Conservation (phyloP, 306 rosid species). For the Vicia villosa region DNA sequence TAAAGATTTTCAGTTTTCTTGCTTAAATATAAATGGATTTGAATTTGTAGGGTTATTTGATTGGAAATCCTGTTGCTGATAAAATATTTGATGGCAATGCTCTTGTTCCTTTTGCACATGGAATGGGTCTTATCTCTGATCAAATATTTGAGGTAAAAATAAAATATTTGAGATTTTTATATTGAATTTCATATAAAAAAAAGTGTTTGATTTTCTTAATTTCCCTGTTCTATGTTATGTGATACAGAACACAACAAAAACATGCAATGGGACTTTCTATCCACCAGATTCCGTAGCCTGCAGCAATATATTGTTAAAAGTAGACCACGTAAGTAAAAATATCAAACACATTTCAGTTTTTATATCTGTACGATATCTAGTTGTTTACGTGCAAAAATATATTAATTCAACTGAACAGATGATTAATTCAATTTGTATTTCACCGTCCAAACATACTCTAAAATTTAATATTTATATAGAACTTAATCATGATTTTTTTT, state of each 20-base stretch:
- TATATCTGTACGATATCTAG: too few relatives aligned
- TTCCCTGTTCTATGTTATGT: not conserved
- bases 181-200: too few relatives aligned
- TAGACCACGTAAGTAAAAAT: not conserved
- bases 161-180: not conserved
- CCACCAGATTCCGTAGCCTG: not conserved
- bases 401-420: too few relatives aligned
- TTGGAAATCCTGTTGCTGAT: constrained; percentile 90
- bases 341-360: too few relatives aligned
- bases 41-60: constrained; percentile 68
- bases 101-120: constrained; percentile 82
- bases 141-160: constrained; percentile 70
- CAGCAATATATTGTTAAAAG: not conserved
- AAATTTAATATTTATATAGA: not conserved
- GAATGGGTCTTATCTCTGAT: constrained; percentile 42
- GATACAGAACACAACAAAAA: not conserved
- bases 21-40: constrained; percentile 20
- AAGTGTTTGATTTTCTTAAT: too few relatives aligned
- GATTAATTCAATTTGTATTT: too few relatives aligned
- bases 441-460: too few relatives aligned
- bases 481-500: not conserved
- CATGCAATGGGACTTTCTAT: constrained; percentile 6
- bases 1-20: constrained; percentile 3
- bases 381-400: too few relatives aligned
- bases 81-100: constrained; percentile 78